Evolutionary conservation across 345 rosid genomes (phyloP).

Genomic region (Gossypium australe): DNA sequence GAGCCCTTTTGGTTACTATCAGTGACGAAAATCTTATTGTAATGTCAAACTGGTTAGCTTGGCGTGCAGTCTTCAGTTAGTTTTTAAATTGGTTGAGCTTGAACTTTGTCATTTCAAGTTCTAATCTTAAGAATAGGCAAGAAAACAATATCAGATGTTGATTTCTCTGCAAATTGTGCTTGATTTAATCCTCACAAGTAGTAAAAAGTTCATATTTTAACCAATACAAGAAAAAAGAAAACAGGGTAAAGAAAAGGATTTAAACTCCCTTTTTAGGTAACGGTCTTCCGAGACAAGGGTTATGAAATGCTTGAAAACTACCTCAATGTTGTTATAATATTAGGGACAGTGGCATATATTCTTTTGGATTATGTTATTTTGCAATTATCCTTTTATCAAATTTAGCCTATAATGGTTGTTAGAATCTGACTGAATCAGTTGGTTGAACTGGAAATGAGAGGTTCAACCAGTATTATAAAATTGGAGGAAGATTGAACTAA

Average conservation of each 20-base stretch:
- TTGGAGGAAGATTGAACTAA: no score
- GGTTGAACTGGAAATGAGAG: no score
- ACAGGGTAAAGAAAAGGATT: not conserved
- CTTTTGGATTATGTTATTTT: not conserved
- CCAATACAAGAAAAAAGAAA: no score
- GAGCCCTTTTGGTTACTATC: not conserved
- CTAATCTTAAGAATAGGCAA: not conserved
- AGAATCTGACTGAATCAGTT: no score
- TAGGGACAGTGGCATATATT: not conserved
- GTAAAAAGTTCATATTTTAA: no score
- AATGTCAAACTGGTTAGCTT: not conserved
- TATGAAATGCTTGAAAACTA: not conserved
- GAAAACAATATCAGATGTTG: no score
- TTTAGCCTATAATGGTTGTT: no score
- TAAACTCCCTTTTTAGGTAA: not conserved
- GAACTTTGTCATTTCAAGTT: not conserved
- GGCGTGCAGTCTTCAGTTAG: not conserved
- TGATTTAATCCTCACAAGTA: not conserved
- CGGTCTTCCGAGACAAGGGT: not conserved
- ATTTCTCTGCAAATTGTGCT: not conserved
- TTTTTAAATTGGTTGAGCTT: not conserved
- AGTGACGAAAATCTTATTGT: not conserved
- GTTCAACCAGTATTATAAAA: no score
- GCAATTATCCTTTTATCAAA: not conserved
- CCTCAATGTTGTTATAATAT: not conserved